Evolutionary conservation across 2,329 filamentous ascomycete genomes (phyloP), one percentile per base, ranked within the genome.

Genomic region (Lecanoromycetidae sp.): DNA sequence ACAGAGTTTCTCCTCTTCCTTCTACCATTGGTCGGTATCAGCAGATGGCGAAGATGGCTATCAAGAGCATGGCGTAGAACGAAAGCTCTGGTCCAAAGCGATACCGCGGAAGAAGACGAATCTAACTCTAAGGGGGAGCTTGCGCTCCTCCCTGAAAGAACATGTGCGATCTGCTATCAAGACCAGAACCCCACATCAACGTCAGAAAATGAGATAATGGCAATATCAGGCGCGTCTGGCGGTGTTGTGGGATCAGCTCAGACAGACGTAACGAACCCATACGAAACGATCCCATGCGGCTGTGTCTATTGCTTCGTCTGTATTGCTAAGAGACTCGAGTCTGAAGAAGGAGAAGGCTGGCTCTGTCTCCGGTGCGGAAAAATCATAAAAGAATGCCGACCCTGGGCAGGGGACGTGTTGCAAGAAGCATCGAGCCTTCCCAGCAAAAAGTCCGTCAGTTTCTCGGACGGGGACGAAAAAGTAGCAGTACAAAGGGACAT

Each of bases 1-100:
- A 98, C 91, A 22, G 91, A 98, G 63, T 98, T 98, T 58, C 71
- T 98, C n/a, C 76, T 98, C 26, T 98, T 96, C 63, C 76, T 96
- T 15, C 73, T 98, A n/a, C 91, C 91, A 0, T 75, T 98, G n/a
- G 84, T 98, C 34, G 91, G 91, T 43, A 90, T 98, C 56, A 82
- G 84, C 58, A 78, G 87, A 55, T 98, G 91, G 91, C 78, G 87
- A 49, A 76, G 88, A 55, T 94, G 90, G 82, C 70, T 95, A n/a
- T 74, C 77, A 17, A 77, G 87, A 52, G 79, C 81, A n/a, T 94
- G 87, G 86, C 79, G 84, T 56, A 87, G 82, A 63, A 80, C 84
- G 1, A 82, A 82, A 57, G 72, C 77, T 26, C 73, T 84, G 7
- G 70, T 84, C 45, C 62, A 70, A 34, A 57, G 63, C 39, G 65